phyloP scores from a whole-genome alignment of 2,329 filamentous ascomycete species.

The Metarhizium rileyi region DNA sequence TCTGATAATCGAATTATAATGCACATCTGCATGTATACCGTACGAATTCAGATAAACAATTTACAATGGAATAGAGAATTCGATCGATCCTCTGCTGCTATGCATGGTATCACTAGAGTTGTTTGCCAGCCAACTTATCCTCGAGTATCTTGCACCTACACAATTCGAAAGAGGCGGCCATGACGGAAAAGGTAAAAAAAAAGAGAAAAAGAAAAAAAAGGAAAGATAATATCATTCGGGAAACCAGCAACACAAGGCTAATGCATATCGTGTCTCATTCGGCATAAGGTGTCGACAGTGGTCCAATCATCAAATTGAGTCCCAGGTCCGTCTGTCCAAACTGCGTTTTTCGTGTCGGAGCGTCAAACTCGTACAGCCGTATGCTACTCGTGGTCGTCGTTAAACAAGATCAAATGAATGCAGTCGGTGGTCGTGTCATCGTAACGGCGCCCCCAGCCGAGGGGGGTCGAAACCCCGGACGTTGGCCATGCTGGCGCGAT shows the following conservation, averaged over 20 bases:
- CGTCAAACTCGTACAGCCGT: conserved; percentile 5
- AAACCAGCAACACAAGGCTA: too few relatives aligned
- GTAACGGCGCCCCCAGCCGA: conserved; percentile 14
- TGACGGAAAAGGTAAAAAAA: background rate
- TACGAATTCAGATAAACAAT: background rate
- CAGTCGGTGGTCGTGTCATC: conserved; percentile 4
- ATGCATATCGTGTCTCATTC: background rate
- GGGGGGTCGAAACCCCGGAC: conserved; percentile 18
- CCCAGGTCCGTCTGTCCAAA: background rate
- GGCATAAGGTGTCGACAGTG: background rate
- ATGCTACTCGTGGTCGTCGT: conserved; percentile 3
- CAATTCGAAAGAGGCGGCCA: too few relatives aligned
- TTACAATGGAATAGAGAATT: background rate
- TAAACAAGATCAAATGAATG: background rate
- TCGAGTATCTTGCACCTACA: too few relatives aligned
- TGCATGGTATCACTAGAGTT: conserved; percentile 2
- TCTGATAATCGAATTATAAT: background rate
- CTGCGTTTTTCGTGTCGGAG: background rate
- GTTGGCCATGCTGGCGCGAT: conserved; percentile 20
- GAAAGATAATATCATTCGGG: too few relatives aligned
- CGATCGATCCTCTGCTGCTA: background rate
- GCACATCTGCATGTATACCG: background rate
- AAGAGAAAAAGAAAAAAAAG: background rate
- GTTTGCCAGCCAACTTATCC: too few relatives aligned
- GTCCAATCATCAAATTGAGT: background rate